A percentile compares a stretch with the other conserved stretches of the same genome.
These are phyloP conservation scores for Dunaliella primolecta DNA, from an alignment of 139 green algal species.

Conservation along the genomic window DNA sequence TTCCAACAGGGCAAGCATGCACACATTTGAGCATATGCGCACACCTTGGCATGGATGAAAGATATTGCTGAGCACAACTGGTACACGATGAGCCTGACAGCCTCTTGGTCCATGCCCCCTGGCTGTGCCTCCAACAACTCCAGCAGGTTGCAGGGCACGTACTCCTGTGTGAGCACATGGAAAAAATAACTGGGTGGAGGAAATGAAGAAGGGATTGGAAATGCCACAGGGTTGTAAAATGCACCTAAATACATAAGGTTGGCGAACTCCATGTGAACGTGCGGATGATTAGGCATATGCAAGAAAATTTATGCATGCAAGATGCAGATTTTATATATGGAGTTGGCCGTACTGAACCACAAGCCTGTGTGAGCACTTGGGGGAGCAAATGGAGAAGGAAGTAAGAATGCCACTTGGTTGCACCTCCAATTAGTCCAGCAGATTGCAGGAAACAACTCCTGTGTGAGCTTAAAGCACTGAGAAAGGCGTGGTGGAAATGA, in stretches of 20 bases:
- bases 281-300: no score
- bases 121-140: slow-evolving; percentile 57
- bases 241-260: no score
- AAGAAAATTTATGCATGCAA: no score
- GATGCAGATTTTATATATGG: no score
- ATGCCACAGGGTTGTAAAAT: no score
- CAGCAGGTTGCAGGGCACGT: slow-evolving; percentile 59
- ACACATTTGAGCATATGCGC: background rate
- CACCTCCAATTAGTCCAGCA: background rate
- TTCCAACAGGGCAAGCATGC: background rate
- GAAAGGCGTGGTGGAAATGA: no score
- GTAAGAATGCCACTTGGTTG: background rate
- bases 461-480: no score
- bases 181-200: background rate
- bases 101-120: slow-evolving; percentile 43
- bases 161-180: background rate
- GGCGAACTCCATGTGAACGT: no score
- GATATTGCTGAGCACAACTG: slow-evolving; percentile 60
- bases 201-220: background rate
- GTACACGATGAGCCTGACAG: slow-evolving; percentile 50
- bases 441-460: background rate
- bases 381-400: no score
- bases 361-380: no score
- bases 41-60: slow-evolving; percentile 55
- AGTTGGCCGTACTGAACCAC: no score